Base-by-base conservation (phyloP, 345 rosid genomes). In the Hirschfeldia incana region DNA sequence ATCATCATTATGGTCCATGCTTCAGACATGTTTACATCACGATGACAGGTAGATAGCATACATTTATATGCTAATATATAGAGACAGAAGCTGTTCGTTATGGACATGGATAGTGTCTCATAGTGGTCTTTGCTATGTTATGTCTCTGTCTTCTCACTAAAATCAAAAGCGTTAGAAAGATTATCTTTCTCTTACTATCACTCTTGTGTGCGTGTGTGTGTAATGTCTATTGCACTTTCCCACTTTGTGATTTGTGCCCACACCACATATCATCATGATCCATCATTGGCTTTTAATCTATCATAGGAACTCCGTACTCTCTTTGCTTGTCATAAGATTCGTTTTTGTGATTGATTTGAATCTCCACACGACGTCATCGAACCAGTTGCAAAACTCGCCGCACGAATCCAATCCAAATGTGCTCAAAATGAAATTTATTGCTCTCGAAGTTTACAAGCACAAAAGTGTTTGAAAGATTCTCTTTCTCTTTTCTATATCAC, bases 221-320 rank as follows among this genome's bases (percentile, higher is more conserved):
- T 10, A 3, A 44, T 73, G 79, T 80, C 83, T 67, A 80, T 15
- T 80, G 76, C 75, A 80, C 83, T 75, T 70, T 75, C 83, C 83
- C 83, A 80, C 80, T 80, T 33, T 70, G 80, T 60, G 67, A 55
- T 69, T 39, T 80, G 79, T 75, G 72, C 67, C 83, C 79, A 80
- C 83, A 10, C 12, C 37, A 16, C 17, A 49, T 49, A 49, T 49
- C 58, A 53, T 51, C 15, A 27, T n/a, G 32, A 29, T 21, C 21
- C 37, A 58, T 29, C 66, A 62, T 59, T 62, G 67, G 44, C 63
- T 68, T 66, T 68, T 80, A 76, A 75, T 80, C 55, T 8, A 68
- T 74, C 70, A 61, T 46, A 3, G 32, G 49, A 73, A 67, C 53
- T 42, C 36, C 58, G 58, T 79, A 26, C 26, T 8, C 26, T 53